These are phyloP conservation scores for Carex myosuroides DNA, from an alignment of 176 grass and related monocot species.

Conservation along the genomic window DNA sequence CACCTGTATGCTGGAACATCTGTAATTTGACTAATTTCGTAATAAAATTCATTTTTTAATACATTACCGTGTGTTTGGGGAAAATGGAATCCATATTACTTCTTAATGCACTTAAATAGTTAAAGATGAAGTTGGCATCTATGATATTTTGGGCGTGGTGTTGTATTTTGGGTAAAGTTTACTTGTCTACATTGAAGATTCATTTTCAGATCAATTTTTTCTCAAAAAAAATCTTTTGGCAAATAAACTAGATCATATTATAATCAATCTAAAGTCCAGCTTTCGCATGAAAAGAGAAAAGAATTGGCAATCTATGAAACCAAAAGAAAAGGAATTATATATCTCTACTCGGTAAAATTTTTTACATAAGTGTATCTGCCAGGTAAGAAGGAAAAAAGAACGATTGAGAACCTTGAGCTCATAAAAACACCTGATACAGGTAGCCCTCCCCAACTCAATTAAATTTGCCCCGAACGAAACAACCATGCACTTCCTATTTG, in stretches of 20 bases:
- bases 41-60: background rate
- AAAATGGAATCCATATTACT: background rate
- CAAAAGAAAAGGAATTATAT: constrained; percentile 5
- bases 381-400: constrained; percentile 6
- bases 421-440: constrained; percentile 10
- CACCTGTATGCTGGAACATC: background rate
- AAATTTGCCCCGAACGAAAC: background rate
- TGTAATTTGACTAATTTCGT: constrained; percentile 3
- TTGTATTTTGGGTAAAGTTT: background rate
- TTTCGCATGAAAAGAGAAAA: background rate
- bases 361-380: constrained; percentile 15
- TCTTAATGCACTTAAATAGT: background rate
- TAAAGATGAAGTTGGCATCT: background rate
- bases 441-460: background rate
- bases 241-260: background rate
- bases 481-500: constrained; percentile 6
- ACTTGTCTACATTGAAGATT: background rate
- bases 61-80: background rate
- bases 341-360: constrained; percentile 16
- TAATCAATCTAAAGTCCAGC: background rate
- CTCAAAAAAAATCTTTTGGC: background rate
- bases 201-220: background rate
- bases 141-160: background rate
- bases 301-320: background rate
- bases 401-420: constrained; percentile 6